A percentile compares a stretch with the other conserved stretches of the same genome.
These are phyloP conservation scores for Globisporangium irregulare DNA, from an alignment of 352 stramenopile species.

Conservation along the genomic window DNA sequence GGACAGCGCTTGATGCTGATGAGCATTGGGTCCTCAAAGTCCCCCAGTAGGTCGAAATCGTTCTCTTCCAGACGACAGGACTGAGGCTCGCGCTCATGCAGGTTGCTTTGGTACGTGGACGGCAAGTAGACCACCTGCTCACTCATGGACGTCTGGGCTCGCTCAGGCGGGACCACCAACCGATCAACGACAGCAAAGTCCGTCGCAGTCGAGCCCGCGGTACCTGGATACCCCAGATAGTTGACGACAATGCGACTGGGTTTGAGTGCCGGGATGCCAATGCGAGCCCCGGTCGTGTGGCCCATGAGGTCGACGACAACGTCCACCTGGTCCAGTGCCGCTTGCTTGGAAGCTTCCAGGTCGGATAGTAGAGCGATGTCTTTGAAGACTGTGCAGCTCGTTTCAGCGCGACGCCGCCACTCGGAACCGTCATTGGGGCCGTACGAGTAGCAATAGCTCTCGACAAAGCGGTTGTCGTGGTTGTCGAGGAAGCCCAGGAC, in stretches of 20 bases:
- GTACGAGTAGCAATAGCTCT: constrained; percentile 80
- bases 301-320: constrained; percentile 91
- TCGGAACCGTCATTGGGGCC: constrained; percentile 69
- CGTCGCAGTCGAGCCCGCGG: constrained; percentile 63
- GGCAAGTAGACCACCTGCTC: constrained; percentile 90
- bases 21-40: not conserved
- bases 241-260: constrained; percentile 77
- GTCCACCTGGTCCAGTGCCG: constrained; percentile 63
- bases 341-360: constrained; percentile 46
- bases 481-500: constrained; percentile 80
- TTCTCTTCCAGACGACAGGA: constrained; percentile 4
- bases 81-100: constrained; percentile 41
- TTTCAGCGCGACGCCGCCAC: constrained; percentile 55
- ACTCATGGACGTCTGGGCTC: constrained; percentile 42
- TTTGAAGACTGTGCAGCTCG: constrained; percentile 50
- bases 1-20: constrained; percentile 15
- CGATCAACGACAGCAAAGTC: constrained; percentile 83
- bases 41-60: not conserved
- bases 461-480: constrained; percentile 49
- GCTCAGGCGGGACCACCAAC: constrained; percentile 57
- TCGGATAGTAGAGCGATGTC: constrained; percentile 56
- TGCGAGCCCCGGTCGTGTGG: constrained; percentile 81
- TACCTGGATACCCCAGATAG: constrained; percentile 91
- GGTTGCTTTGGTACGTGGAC: constrained; percentile 90
- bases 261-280: constrained; percentile 54